A percentile compares a stretch with the other conserved stretches of the same genome.
Conservation (phyloP, 805 yeast species). For the Suhomyces kilbournensis region DNA sequence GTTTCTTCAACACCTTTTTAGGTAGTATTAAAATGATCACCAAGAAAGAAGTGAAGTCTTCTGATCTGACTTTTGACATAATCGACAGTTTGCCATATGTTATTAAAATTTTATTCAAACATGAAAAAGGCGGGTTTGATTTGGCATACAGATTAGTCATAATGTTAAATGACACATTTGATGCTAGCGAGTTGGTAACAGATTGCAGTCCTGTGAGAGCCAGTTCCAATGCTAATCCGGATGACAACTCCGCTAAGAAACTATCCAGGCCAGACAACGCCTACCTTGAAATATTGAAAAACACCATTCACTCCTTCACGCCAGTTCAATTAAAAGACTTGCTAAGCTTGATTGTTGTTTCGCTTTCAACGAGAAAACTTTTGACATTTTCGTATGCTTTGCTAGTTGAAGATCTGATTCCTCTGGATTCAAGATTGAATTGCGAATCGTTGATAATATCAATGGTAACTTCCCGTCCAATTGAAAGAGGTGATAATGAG, state of each 20-base stretch:
- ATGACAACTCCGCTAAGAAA: not conserved
- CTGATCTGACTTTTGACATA: conserved; percentile 30
- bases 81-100: conserved; percentile 30
- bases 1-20: conserved; percentile 22
- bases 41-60: conserved; percentile 27
- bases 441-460: conserved; percentile 15
- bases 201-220: not conserved
- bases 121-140: conserved; percentile 16
- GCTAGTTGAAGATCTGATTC: not conserved
- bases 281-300: not conserved
- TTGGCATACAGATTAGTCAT: conserved; percentile 21
- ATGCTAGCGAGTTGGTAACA: conserved; percentile 13
- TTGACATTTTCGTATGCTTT: conserved; percentile 4
- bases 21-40: conserved; percentile 23
- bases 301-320: not conserved
- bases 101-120: conserved; percentile 20
- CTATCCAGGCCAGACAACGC: not conserved
- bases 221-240: not conserved
- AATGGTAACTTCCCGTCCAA: conserved; percentile 17
- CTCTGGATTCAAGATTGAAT: conserved; percentile 3
- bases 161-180: conserved; percentile 33
- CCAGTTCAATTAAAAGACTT: conserved; percentile 9
- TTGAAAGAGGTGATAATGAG: conserved; percentile 16
- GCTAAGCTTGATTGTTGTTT: conserved; percentile 9
- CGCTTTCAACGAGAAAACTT: conserved; percentile 3